Evolutionary conservation across 306 rosid species (phyloP), one percentile per base, ranked within the genome.

Genomic region (Ceratonia siliqua): DNA sequence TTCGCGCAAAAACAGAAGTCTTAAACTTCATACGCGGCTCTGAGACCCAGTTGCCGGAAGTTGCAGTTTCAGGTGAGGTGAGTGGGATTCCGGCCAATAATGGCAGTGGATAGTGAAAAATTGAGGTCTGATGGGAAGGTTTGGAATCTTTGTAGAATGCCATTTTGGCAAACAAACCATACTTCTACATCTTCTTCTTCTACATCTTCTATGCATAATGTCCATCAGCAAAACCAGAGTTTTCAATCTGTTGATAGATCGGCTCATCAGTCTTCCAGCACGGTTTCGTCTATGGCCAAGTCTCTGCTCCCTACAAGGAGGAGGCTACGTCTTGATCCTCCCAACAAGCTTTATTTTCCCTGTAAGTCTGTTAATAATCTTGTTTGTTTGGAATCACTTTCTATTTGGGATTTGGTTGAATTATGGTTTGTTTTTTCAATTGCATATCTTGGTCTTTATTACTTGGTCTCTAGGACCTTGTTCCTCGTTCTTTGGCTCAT

Each of bases 261-360:
- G 54, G 39, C 71, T 36, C 77, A 74, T 46, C 84, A 83, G 55
- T 70, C 97, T 78, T 66, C 93, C 7, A 79, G 55, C 33, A 74
- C 87, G 13, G 95, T 90, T 78, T 89, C 97, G 25, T 86, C 90
- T 21, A 81, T 92, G 43, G 91, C 93, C 18, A 94, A 94, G 78
- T 94, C 99, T 65, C 73, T 94, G 68, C 86, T 90, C 41, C 99
- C 97, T 18, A 84, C 88, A 5, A 79, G 92, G 82, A 83, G 93
- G 65, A 89, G 93, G 75, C 95, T 94, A 69, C 93, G 90, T 81
- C 99, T 94, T 61, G 99, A 94, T 87, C 99, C 99, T 70, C 56
- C 96, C 48, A 94, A 86, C 84, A 94, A 94, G 82, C 96, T 94
- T 53, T 92, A 81, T 82, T 94, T 94, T 81, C 99, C 97, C 3